These are phyloP conservation scores for Urtica urens DNA, from an alignment of 306 rosid species.

Conservation along the genomic window DNA sequence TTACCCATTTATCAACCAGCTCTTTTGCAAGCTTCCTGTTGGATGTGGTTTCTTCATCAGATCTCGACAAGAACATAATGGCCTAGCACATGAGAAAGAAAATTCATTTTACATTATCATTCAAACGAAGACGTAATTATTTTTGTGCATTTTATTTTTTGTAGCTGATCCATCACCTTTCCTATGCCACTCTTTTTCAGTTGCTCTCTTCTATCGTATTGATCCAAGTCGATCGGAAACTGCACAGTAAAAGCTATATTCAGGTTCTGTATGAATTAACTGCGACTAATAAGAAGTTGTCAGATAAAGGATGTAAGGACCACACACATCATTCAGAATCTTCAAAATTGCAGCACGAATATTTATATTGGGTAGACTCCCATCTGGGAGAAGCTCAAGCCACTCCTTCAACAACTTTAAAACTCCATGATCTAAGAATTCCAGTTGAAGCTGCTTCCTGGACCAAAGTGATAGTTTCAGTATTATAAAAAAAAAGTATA, in stretches of 20 bases:
- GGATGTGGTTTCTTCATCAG: slow-evolving; percentile 78
- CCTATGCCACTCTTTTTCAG: slow-evolving; percentile 97
- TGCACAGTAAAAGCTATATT: slow-evolving; percentile 32
- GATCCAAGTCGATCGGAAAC: slow-evolving; percentile 89
- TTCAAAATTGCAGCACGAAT: slow-evolving; percentile 72
- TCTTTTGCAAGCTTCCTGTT: slow-evolving; percentile 87
- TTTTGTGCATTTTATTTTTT: background rate
- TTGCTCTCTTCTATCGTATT: slow-evolving; percentile 83
- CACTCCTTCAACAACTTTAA: slow-evolving; percentile 70
- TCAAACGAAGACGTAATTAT: background rate
- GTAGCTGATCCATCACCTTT: slow-evolving; percentile 40
- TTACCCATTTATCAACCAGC: slow-evolving; percentile 92
- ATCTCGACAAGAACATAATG: slow-evolving; percentile 82
- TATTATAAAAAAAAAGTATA: background rate
- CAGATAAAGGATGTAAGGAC: slow-evolving; percentile 10
- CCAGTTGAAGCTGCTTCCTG: slow-evolving; percentile 90
- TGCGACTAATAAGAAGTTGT: slow-evolving; percentile 7
- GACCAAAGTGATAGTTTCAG: background rate
- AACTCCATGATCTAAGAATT: slow-evolving; percentile 89
- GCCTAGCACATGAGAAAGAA: slow-evolving; percentile 40
- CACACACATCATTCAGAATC: slow-evolving; percentile 72
- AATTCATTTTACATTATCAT: slow-evolving; percentile 9
- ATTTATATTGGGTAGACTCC: slow-evolving; percentile 85
- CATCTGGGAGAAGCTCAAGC: slow-evolving; percentile 97
- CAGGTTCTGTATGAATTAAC: slow-evolving; percentile 7